Conservation (phyloP, 352 stramenopile species). For the Phytophthora macrochlamydospora region DNA sequence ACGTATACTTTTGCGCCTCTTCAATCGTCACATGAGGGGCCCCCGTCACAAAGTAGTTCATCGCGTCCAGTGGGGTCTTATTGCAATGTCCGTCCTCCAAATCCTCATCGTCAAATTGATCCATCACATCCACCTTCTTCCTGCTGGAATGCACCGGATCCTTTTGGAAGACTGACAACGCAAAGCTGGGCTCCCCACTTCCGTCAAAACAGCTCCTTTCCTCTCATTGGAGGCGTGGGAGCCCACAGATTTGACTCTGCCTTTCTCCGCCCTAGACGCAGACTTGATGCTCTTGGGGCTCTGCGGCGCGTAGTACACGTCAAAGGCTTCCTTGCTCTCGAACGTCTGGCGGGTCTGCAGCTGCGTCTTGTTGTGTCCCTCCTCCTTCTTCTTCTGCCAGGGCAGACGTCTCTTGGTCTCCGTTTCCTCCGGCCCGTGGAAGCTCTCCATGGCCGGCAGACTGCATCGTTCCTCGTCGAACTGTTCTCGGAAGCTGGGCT, state of each 20-base stretch:
- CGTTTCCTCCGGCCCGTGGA: conserved; percentile 23
- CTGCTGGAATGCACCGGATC: conserved; percentile 11
- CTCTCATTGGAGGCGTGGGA: conserved; percentile 32
- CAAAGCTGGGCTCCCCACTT: conserved; percentile 57
- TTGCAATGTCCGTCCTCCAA: conserved; percentile 14
- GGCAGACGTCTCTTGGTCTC: conserved; percentile 5
- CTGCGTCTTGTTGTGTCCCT: background rate
- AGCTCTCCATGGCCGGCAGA: conserved; percentile 56
- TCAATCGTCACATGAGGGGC: conserved; percentile 80
- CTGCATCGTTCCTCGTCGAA: conserved; percentile 64
- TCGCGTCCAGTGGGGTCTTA: conserved; percentile 23
- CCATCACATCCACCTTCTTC: conserved; percentile 13
- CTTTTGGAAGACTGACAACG: conserved; percentile 43
- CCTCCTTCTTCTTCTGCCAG: conserved; percentile 21
- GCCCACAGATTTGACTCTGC: conserved; percentile 24
- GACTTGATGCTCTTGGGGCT: conserved; percentile 31
- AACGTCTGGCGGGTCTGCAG: conserved; percentile 3
- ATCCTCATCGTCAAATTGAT: conserved; percentile 21
- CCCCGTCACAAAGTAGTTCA: conserved; percentile 40
- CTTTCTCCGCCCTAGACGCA: conserved; percentile 8
- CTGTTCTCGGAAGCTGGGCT: conserved; percentile 47
- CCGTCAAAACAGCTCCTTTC: conserved; percentile 62
- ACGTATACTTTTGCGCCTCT: conserved; percentile 90
- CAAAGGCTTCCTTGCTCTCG: conserved; percentile 12
- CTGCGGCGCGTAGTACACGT: conserved; percentile 42